Evolutionary conservation across 2,329 filamentous ascomycete species (phyloP), one percentile per base, ranked within the genome.

Genomic region (Hortaea sp.): DNA sequence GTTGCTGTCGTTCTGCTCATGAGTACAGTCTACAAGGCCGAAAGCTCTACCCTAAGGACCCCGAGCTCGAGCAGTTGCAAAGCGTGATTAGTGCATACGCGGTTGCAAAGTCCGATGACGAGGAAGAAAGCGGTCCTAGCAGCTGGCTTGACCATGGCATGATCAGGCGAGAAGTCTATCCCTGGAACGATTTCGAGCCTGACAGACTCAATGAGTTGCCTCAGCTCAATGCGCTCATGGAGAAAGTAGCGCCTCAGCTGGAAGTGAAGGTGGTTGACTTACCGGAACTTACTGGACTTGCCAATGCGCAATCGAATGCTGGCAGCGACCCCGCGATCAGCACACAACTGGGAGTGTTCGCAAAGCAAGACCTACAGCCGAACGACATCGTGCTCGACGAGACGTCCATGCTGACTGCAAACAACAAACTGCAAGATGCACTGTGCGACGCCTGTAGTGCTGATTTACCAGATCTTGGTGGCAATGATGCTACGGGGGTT

Each of bases 401-500:
- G 61, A 85, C 84, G 50, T 92, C 88, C 6, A 76, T 95, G 6
- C 71, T 98, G 37, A 95, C 89, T 1, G 89, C 87, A 40, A 92
- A 90, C 56, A 92, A 92, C 62, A 81, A 88, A 29, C 76, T 92
- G 9, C 88, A 94, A 61, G 88, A 94, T 51, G 75, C 84, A 4
- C 76, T 90, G 29, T 97, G 90, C 65, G 90, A 97, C 65, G 88
- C 88, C 10, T 97, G 90, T 64, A 88, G 88, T 57, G 74, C 77
- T 6, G 78, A 79, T 27, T 74, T 94, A 5, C 85, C 85, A 1
- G 53, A 55, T 28, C 48, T 63, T 5, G 53, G 50, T 40, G 59
- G 56, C 10, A 47, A 54, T 4, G 56, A 50, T 20, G 49, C 52
- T 28, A 46, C 50, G 2, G 47, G 51, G 1, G 51, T 57, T 9